Conservation (phyloP, 2,329 filamentous ascomycete genomes). For the Xylariaceae sp. region DNA sequence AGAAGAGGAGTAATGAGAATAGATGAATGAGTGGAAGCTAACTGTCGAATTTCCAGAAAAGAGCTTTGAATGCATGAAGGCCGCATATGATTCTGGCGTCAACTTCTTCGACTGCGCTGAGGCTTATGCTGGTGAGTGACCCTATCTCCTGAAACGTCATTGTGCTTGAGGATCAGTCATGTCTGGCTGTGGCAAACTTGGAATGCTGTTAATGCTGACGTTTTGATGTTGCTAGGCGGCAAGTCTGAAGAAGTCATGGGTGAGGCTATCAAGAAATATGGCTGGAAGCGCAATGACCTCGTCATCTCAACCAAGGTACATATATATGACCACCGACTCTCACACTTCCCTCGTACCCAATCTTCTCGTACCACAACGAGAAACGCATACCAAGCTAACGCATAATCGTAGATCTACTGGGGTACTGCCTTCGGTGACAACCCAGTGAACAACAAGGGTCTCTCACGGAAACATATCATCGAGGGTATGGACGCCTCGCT, state of each 20-base stretch:
- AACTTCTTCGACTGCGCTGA: conserved; percentile 71
- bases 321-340: neutral
- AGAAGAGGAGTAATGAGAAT: neutral
- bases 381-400: conserved; percentile 9
- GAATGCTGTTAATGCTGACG: neutral
- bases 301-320: conserved; percentile 66
- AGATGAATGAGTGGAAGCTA: neutral
- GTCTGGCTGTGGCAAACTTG: no score
- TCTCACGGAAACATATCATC: conserved; percentile 73
- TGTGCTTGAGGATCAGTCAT: no score
- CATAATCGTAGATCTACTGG: conserved; percentile 63
- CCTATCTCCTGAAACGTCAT: neutral
- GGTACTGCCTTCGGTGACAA: conserved; percentile 66
- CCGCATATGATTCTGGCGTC: conserved; percentile 64
- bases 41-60: conserved; percentile 51
- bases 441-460: conserved; percentile 69
- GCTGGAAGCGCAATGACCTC: conserved; percentile 67
- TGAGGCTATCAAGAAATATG: conserved; percentile 64
- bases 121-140: conserved; percentile 35
- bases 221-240: conserved; percentile 49
- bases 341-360: no score
- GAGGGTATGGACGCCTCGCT: conserved; percentile 69
- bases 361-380: neutral
- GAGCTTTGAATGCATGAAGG: conserved; percentile 67
- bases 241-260: conserved; percentile 70